Evolutionary conservation across 2,329 filamentous ascomycete species (phyloP).

Genomic region (Diaporthe ampelina): DNA sequence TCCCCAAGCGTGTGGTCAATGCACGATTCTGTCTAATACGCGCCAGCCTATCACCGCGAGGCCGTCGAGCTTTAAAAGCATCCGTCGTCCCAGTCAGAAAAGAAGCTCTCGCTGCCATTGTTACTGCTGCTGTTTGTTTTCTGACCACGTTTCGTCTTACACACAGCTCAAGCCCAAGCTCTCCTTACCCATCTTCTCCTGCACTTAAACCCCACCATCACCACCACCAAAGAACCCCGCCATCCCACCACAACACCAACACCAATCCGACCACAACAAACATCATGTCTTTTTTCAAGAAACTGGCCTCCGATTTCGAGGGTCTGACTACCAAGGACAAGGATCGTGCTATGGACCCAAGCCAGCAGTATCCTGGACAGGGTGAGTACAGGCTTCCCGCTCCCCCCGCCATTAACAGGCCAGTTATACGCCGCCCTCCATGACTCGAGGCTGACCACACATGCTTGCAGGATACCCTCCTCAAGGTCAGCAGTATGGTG

Average conservation of each 20-base stretch:
- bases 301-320: conserved; percentile 54
- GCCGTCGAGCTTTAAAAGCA: conserved; percentile 35
- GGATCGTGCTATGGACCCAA: conserved; percentile 47
- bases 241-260: conserved; percentile 10
- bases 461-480: conserved; percentile 37
- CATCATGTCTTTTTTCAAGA: conserved; percentile 55
- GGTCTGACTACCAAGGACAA: conserved; percentile 56
- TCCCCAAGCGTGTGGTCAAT: conserved; percentile 17
- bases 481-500: conserved; percentile 35
- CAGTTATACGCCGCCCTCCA: background rate
- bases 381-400: conserved; percentile 36
- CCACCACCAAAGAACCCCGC: conserved; percentile 22
- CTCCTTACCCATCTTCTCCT: background rate
- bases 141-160: conserved; percentile 13
- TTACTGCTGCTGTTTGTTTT: background rate
- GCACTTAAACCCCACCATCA: background rate
- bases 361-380: conserved; percentile 40
- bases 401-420: conserved; percentile 20
- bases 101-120: conserved; percentile 7
- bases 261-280: background rate
- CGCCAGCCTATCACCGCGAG: conserved; percentile 30
- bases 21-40: conserved; percentile 2
- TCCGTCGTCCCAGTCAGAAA: conserved; percentile 12
- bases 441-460: conserved; percentile 31
- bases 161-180: conserved; percentile 18